Base-by-base conservation (phyloP, 139 green algal genomes). In the Chlorella sp. region DNA sequence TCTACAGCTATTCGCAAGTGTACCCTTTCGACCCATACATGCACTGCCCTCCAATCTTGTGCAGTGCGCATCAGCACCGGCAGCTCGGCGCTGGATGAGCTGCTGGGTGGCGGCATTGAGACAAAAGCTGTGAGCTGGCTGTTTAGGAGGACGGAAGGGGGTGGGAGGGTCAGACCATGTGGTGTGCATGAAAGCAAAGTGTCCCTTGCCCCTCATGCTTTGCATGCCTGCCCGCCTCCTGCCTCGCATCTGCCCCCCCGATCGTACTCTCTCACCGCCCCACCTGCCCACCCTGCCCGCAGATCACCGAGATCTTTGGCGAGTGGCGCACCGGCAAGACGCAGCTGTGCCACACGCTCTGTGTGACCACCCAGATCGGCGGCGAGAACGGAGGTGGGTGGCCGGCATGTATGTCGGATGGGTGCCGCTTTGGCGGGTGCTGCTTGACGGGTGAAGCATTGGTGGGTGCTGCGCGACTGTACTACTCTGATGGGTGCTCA, bases 311-410 rank as follows among this genome's bases (percentile, higher is more conserved):
- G 92, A 90, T 98, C 36, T 97, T 95, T 91, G 97, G 97, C 19
- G 97, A 98, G 93, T 98, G 93, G 93, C 93, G 93, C 53, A 94
- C 92, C 36, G 96, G 96, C 83, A 98, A 98, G 93, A 98, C 96
- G 0, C 97, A 98, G 90, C 88, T 99, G 2, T 97, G 94, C 89
- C 94, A 97, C 89, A 99, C 95, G 14, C 91, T 98, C 42, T 97
- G 95, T 87, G 97, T 99, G 3, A 97, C 96, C 2, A 94, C 92
- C 18, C 96, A 98, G 93, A 83, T 94, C 19, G 42, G 89, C 66
- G 73, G 73, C 28, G 71, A 91, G 42, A 89, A 80, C 71, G 60
- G 61, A n/a, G 86, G 86, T 90, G 77, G 22, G 75, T 36, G 48
- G 24, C 28, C 48, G n/a, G n/a, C 40, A 66, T 53, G 30, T 32